Evolutionary conservation across 2,329 filamentous ascomycete species (phyloP).

Genomic region (Apiospora rasikravindrae): DNA sequence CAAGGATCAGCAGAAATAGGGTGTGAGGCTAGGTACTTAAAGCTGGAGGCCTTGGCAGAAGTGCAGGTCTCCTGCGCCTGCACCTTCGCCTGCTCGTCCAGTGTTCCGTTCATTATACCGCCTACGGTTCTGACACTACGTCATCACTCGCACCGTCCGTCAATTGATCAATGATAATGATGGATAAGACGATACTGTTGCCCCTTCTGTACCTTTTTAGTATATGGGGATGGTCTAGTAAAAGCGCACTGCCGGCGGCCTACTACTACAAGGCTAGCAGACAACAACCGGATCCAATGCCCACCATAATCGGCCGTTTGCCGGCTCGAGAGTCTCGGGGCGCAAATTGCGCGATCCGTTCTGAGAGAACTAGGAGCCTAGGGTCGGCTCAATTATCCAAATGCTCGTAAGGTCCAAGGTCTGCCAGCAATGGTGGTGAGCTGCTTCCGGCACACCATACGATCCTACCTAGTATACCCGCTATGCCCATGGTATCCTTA

Average conservation of each 20-base stretch:
- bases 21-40: neutral
- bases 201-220: no score
- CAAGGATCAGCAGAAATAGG: neutral
- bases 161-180: no score
- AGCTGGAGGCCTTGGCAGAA: neutral
- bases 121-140: neutral
- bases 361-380: neutral
- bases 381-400: neutral
- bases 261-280: neutral
- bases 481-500: no score
- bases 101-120: constrained; percentile 1
- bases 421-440: neutral
- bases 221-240: no score
- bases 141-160: neutral
- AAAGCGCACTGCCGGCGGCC: neutral
- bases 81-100: neutral
- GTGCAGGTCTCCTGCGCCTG: no score
- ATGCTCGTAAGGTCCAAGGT: neutral
- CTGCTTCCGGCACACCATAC: neutral
- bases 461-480: no score
- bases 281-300: neutral
- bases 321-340: constrained; percentile 4
- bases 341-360: neutral
- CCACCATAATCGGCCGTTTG: constrained; percentile 2
- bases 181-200: neutral